Conservation (phyloP, 2,329 filamentous ascomycete species). For the Cytospora paraplurivora region DNA sequence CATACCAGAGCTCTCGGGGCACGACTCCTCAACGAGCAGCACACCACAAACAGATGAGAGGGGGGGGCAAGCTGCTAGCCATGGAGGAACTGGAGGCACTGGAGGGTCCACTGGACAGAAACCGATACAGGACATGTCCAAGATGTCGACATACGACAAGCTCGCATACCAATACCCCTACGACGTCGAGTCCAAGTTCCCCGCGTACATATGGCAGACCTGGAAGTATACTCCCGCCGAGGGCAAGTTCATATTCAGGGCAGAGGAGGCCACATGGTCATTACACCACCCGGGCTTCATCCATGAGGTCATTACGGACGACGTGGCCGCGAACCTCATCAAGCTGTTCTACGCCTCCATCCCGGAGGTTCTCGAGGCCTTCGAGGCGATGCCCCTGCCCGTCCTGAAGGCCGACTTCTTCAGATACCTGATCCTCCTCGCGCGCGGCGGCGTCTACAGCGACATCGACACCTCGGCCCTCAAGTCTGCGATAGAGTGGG, state of each 20-base stretch:
- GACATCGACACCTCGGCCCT: slow-evolving; percentile 91
- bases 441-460: slow-evolving; percentile 71
- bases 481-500: slow-evolving; percentile 82
- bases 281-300: slow-evolving; percentile 86
- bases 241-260: slow-evolving; percentile 76
- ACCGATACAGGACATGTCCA: slow-evolving; percentile 68
- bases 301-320: slow-evolving; percentile 95
- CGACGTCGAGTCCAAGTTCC: slow-evolving; percentile 84
- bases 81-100: slow-evolving; percentile 28
- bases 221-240: slow-evolving; percentile 88
- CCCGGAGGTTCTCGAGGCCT: slow-evolving; percentile 78
- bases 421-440: slow-evolving; percentile 68
- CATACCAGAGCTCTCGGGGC: slow-evolving; percentile 30
- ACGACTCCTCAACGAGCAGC: slow-evolving; percentile 31
- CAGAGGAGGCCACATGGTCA: slow-evolving; percentile 87
- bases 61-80: slow-evolving; percentile 23
- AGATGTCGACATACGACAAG: slow-evolving; percentile 74
- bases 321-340: slow-evolving; percentile 78
- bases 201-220: slow-evolving; percentile 98
- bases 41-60: slow-evolving; percentile 10
- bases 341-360: slow-evolving; percentile 83
- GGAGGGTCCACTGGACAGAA: slow-evolving; percentile 50
- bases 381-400: slow-evolving; percentile 69
- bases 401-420: slow-evolving; percentile 82
- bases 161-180: slow-evolving; percentile 94